Evolutionary conservation across 2,329 filamentous ascomycete genomes (phyloP), one percentile per base, ranked within the genome.

Genomic region (Colletotrichum incanum): DNA sequence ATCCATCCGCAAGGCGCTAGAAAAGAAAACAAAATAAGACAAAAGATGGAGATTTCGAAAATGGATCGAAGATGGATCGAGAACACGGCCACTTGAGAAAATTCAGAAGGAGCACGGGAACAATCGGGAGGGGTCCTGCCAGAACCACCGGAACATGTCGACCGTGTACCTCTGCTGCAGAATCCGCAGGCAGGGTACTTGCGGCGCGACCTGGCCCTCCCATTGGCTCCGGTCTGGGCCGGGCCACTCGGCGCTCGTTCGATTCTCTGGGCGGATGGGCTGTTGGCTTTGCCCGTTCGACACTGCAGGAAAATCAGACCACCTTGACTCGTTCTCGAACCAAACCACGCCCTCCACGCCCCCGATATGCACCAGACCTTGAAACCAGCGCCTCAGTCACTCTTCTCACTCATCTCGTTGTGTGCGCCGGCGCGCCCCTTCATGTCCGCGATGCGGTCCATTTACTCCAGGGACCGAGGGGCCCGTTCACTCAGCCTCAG

Each of bases 251-350:
- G 18, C 41, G 39, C 69, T 72, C 69, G 69, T 72, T 72, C 69
- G 69, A 72, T 68, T 68, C 45, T 23, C 23, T 8, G 28, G 26
- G 26, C n/a, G 28, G 28, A 58, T 71, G 68, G 64, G 41, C 56
- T 59, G 69, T 63, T 68, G 50, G 56, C 50, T 63, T 54, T 59
- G 55, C 65, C 50, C 69, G 59, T 72, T 72, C 69, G 65, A 72
- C 65, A 20, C 50, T 64, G 69, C 69, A 68, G 26, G 26, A 23
- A 34, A 64, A 72, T 72, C 69, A 72, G 69, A 50, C 69, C 69
- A 72, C 43, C 60, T 67, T 59, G n/a, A n/a, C 55, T 60, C 31
- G 18, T 39, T 58, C 50, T 47, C 68, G 62, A 65, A 41, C 61
- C 54, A 60, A 61, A 23, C 49, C 50, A 54, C 55, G 34, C 45